Percentiles rank a stretch among this genome's conserved stretches.
Conservation (phyloP, 1,139 yeast species). For the Debaryomyces nepalensis region DNA sequence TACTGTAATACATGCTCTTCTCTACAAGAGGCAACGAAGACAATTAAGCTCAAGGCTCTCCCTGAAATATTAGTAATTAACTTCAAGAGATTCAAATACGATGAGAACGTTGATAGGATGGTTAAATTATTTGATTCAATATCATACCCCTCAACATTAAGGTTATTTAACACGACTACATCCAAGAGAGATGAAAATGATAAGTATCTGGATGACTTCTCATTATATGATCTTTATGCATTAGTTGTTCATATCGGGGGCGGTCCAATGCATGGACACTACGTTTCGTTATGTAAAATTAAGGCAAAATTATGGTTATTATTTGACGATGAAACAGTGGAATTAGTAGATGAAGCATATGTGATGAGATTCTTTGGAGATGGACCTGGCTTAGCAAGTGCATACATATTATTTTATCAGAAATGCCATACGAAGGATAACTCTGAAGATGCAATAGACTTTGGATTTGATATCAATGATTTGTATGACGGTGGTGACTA, state of each 20-base stretch:
- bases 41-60: slow-evolving; percentile 78
- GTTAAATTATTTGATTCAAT: slow-evolving; percentile 87
- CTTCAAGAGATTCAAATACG: slow-evolving; percentile 88
- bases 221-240: slow-evolving; percentile 79
- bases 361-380: slow-evolving; percentile 90
- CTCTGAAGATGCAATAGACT: slow-evolving; percentile 32
- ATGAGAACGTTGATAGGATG: slow-evolving; percentile 79
- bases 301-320: slow-evolving; percentile 83
- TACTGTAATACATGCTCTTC: slow-evolving; percentile 91
- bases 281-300: slow-evolving; percentile 83
- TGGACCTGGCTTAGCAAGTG: slow-evolving; percentile 86
- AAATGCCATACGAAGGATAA: slow-evolving; percentile 29
- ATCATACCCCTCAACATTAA: slow-evolving; percentile 73
- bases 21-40: slow-evolving; percentile 91
- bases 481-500: slow-evolving; percentile 41
- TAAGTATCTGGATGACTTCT: slow-evolving; percentile 32
- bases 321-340: slow-evolving; percentile 95
- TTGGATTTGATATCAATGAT: slow-evolving; percentile 41
- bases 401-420: slow-evolving; percentile 81
- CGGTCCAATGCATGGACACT: slow-evolving; percentile 98
- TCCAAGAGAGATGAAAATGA: slow-evolving; percentile 29
- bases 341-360: slow-evolving; percentile 79
- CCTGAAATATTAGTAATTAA: slow-evolving; percentile 85
- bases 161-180: slow-evolving; percentile 73
- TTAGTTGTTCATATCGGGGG: slow-evolving; percentile 95